Percentiles rank a stretch among this genome's conserved stretches.
Evolutionary conservation across 2,329 filamentous ascomycete genomes (phyloP).

Genomic region (Colletotrichum chrysophilum): DNA sequence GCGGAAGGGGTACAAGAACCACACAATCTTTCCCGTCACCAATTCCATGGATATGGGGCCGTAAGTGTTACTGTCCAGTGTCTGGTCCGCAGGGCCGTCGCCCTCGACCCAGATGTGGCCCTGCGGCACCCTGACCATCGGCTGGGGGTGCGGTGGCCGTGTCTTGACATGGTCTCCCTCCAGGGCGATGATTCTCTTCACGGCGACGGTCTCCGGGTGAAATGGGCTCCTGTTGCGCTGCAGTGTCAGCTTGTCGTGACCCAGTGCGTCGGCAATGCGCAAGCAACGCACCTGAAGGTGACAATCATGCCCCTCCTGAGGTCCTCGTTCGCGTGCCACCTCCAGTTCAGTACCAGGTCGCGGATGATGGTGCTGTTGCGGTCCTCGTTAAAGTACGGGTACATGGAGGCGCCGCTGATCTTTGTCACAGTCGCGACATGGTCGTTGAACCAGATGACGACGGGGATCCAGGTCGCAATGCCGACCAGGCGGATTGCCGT

Average conservation of each 20-base stretch:
- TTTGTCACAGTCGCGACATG: conserved; percentile 63
- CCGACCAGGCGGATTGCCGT: conserved; percentile 37
- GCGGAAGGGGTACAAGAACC: conserved; percentile 72
- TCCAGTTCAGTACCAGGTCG: conserved; percentile 65
- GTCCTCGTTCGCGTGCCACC: conserved; percentile 61
- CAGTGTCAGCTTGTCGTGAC: neutral
- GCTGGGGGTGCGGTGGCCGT: conserved; percentile 61
- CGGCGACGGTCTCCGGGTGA: conserved; percentile 69
- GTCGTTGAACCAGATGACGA: conserved; percentile 65
- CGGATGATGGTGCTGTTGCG: conserved; percentile 59
- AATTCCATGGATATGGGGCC: conserved; percentile 81
- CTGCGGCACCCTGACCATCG: conserved; percentile 69
- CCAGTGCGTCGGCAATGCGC: neutral
- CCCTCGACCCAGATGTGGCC: conserved; percentile 97
- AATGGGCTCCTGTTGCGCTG: conserved; percentile 65
- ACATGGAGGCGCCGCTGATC: conserved; percentile 74
- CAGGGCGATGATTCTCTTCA: conserved; percentile 85
- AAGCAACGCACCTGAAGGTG: conserved; percentile 62
- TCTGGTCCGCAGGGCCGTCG: conserved; percentile 75
- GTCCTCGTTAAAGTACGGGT: conserved; percentile 75
- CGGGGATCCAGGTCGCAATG: conserved; percentile 66
- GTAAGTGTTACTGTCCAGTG: conserved; percentile 86
- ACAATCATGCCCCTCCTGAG: conserved; percentile 77
- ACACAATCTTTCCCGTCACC: conserved; percentile 76
- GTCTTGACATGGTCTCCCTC: conserved; percentile 80